Base-by-base conservation (phyloP, 1,284 basidiomycete species). In the Tilletia setariae region DNA sequence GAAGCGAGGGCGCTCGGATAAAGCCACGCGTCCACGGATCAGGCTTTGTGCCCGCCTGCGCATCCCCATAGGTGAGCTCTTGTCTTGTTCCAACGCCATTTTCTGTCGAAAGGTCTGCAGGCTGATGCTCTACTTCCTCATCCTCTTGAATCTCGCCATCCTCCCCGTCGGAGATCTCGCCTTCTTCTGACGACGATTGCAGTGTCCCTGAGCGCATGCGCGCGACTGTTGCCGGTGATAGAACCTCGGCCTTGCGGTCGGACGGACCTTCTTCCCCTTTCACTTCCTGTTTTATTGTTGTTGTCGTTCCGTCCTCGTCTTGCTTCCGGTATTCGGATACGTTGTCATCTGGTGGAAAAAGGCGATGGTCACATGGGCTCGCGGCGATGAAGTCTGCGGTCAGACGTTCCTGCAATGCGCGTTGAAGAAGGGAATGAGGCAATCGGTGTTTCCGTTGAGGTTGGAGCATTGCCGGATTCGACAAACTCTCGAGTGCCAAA, bases 61-160 rank as follows among this genome's bases (percentile, higher is more conserved):
- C 46, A 23, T 23, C 19, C 46, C 46, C 19, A 23, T 49, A 6
- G 46, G 19, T 16, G 46, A 19, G 46, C 7, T 49, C 19, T 6
- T 49, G 46, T 3, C 6, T 7, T 6, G 19, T 49, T 23, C 16
- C 19, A 16, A 19, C 16, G 6, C 46, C 16, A 16, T n/a, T 19
- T 7, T 23, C 21, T 4, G 16, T 16, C 16, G 21, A 3, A 49
- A 4, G 16, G 4, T 4, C 28, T 2, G 28, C 56, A 15, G 28
- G 56, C 56, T 61, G 9, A 19, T 44, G 9, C 43, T 30, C 28
- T 19, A 9, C 28, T 35, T 25, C 56, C 51, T 53, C 32, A 15
- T 30, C 56, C 16, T 61, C 56, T 61, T 61, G 28, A 30, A 61
- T 61, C 28, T 61, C 56, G 19, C 56, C 56, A 30, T 61, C 56